A percentile compares a stretch with the other conserved stretches of the same genome.
phyloP scores from a whole-genome alignment of 495 filamentous ascomycete species.

The Rhypophila decipiens region DNA sequence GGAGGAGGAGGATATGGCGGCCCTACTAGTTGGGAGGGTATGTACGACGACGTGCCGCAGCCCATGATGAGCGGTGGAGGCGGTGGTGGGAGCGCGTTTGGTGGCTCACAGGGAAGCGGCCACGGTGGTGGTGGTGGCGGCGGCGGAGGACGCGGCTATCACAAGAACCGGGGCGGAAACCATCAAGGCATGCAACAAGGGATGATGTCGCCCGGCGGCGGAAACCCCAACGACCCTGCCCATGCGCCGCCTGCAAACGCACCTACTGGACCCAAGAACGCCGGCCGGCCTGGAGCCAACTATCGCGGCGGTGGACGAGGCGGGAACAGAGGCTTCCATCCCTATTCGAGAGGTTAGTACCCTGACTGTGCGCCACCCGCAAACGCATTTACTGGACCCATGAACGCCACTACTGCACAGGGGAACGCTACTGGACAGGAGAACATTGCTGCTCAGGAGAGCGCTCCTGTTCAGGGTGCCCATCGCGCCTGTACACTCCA shows the following conservation, averaged over 20 bases:
- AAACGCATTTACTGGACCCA: no score
- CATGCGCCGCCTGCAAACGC: conserved; percentile 84
- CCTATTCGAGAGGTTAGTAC: conserved; percentile 49
- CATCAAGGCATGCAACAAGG: conserved; percentile 16
- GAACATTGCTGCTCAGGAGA: no score
- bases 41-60: conserved; percentile 98
- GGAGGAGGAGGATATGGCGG: conserved; percentile 19
- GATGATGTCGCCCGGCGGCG: conserved; percentile 17
- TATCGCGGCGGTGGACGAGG: conserved; percentile 94
- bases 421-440: no score
- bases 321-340: conserved; percentile 68
- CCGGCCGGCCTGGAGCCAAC: conserved; percentile 86
- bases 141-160: conserved; percentile 25
- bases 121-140: conserved; percentile 24
- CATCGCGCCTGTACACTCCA: no score
- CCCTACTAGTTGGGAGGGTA: conserved; percentile 91
- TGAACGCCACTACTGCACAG: no score
- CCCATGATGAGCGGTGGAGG: conserved; percentile 61
- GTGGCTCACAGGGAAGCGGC: conserved; percentile 47
- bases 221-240: conserved; percentile 30
- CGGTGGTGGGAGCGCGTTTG: conserved; percentile 48
- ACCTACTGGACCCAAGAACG: conserved; percentile 93
- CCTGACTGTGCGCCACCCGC: no score
- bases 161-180: conserved; percentile 1
- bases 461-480: no score